These are phyloP conservation scores for Tolypocladium ophioglossoides DNA, from an alignment of 2,329 filamentous ascomycete species.

Conservation along the genomic window DNA sequence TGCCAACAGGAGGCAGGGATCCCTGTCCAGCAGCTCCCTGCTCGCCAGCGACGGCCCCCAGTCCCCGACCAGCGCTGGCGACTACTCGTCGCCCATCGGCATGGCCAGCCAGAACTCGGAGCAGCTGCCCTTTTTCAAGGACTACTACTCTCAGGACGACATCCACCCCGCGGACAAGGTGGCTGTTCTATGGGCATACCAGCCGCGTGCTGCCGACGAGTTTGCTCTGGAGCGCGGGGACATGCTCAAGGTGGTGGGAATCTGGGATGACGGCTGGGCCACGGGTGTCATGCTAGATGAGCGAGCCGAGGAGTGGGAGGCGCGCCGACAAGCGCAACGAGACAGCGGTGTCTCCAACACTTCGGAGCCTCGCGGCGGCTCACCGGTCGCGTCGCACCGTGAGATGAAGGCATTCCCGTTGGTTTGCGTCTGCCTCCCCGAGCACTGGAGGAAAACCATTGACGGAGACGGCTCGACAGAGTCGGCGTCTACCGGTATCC, in stretches of 20 bases:
- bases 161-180: slow-evolving; percentile 88
- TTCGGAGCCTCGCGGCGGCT: slow-evolving; percentile 49
- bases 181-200: slow-evolving; percentile 90
- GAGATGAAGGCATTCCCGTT: slow-evolving; percentile 98
- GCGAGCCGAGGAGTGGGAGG: slow-evolving; percentile 81
- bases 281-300: slow-evolving; percentile 80
- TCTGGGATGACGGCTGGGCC: slow-evolving; percentile 99
- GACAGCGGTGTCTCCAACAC: slow-evolving; percentile 90
- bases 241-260: slow-evolving; percentile 96
- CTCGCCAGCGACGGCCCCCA: slow-evolving; percentile 60
- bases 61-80: slow-evolving; percentile 62
- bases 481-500: slow-evolving; percentile 37
- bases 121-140: slow-evolving; percentile 92
- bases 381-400: slow-evolving; percentile 48
- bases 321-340: slow-evolving; percentile 63
- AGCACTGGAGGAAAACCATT: slow-evolving; percentile 95
- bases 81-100: slow-evolving; percentile 76
- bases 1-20: slow-evolving; percentile 65
- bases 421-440: slow-evolving; percentile 88
- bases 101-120: slow-evolving; percentile 86
- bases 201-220: slow-evolving; percentile 85
- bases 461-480: slow-evolving; percentile 73
- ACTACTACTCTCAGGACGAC: slow-evolving; percentile 96
- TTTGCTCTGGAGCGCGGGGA: slow-evolving; percentile 90
- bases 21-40: slow-evolving; percentile 74